These are phyloP conservation scores for Chlorella sp. DNA, from an alignment of 139 green algal genomes.

Conservation along the genomic window DNA sequence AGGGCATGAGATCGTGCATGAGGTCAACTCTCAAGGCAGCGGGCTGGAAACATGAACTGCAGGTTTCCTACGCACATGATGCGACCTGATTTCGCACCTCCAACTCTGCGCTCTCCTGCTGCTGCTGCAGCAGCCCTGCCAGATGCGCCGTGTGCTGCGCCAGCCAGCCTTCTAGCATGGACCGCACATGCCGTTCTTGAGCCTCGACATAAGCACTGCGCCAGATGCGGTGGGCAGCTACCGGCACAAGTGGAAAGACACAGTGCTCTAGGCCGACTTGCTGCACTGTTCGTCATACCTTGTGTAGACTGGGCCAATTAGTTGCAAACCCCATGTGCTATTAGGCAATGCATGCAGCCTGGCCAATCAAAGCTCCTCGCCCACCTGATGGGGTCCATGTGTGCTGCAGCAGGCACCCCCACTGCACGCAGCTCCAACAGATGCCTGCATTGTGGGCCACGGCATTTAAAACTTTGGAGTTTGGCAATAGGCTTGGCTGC, in stretches of 20 bases:
- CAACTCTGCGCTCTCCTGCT: neutral
- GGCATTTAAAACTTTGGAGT: too few species aligned
- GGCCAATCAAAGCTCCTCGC: neutral
- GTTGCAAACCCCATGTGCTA: too few species aligned
- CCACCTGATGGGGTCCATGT: constrained; percentile 50
- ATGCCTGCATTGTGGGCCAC: too few species aligned
- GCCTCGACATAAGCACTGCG: constrained; percentile 6
- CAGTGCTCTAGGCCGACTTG: too few species aligned
- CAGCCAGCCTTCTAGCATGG: constrained; percentile 21
- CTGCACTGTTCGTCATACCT: too few species aligned
- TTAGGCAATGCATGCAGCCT: neutral
- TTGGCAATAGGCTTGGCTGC: too few species aligned
- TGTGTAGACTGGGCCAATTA: too few species aligned
- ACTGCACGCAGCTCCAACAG: constrained; percentile 59
- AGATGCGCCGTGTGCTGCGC: constrained; percentile 5
- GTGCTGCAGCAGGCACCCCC: constrained; percentile 40
- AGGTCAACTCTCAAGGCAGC: too few species aligned
- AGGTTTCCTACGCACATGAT: too few species aligned
- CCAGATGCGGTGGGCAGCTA: neutral
- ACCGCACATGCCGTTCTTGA: constrained; percentile 28
- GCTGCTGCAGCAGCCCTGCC: neutral
- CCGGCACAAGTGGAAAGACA: too few species aligned
- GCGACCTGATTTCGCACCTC: neutral
- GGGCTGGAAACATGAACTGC: too few species aligned
- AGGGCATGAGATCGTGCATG: too few species aligned